These are phyloP conservation scores for Fusarium pseudoanthophilum DNA, from an alignment of 2,329 filamentous ascomycete species.

Conservation along the genomic window DNA sequence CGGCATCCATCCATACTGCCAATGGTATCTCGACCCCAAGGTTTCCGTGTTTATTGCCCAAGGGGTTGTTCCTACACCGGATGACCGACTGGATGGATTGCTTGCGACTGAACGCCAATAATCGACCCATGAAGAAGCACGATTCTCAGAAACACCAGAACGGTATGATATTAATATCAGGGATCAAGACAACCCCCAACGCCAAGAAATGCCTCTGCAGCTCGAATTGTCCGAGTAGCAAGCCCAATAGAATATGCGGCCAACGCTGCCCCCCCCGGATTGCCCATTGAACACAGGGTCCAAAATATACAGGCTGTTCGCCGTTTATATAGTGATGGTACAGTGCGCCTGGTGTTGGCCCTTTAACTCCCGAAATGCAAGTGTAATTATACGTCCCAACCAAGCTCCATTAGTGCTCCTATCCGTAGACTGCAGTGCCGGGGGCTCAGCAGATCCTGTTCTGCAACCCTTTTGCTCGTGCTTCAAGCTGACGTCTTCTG, in stretches of 20 bases:
- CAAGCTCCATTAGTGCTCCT: constrained; percentile 41
- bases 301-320: constrained; percentile 14
- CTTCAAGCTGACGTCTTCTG: constrained; percentile 24
- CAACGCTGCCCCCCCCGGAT: not conserved
- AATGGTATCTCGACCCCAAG: constrained; percentile 9
- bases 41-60: not conserved
- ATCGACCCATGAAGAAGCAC: not conserved
- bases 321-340: constrained; percentile 38
- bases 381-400: constrained; percentile 32
- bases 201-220: constrained; percentile 13
- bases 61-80: not conserved
- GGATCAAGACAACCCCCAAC: constrained; percentile 8
- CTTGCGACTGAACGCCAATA: not conserved
- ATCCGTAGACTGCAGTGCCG: constrained; percentile 27
- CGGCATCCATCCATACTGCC: not conserved
- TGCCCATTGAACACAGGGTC: constrained; percentile 4
- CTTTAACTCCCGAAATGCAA: constrained; percentile 42
- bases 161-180: not conserved
- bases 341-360: constrained; percentile 38
- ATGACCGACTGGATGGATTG: not conserved
- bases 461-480: constrained; percentile 32
- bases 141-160: not conserved
- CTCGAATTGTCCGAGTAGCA: constrained; percentile 1
- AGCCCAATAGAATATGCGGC: constrained; percentile 3
- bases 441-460: constrained; percentile 41